Conservation (phyloP, 2,329 filamentous ascomycete species). For the Diplodia corticola region DNA sequence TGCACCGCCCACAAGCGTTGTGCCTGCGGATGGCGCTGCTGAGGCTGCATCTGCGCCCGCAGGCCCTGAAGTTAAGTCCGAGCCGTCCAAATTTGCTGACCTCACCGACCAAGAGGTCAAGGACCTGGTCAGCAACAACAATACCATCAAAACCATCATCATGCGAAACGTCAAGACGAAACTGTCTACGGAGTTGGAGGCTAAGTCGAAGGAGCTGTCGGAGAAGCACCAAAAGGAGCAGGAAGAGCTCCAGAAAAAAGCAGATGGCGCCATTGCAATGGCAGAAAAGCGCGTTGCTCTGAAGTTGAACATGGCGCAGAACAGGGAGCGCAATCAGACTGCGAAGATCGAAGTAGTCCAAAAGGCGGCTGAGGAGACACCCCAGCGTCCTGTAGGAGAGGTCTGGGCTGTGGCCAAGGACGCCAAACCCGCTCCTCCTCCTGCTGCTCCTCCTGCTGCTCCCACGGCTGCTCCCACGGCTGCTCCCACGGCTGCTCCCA, state of each 20-base stretch:
- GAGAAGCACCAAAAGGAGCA: conserved; percentile 28
- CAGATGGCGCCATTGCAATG: conserved; percentile 61
- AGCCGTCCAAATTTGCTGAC: conserved; percentile 33
- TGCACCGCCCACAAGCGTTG: not conserved
- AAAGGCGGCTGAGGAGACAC: conserved; percentile 80
- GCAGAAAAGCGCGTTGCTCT: conserved; percentile 72
- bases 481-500: conserved; percentile 27
- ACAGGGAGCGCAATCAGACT: conserved; percentile 61
- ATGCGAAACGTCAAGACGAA: conserved; percentile 59
- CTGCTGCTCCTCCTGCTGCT: not conserved
- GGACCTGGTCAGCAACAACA: conserved; percentile 53
- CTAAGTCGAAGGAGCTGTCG: conserved; percentile 35
- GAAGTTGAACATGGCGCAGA: conserved; percentile 78
- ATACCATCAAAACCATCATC: conserved; percentile 52
- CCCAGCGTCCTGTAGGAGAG: conserved; percentile 77
- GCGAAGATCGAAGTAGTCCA: conserved; percentile 79
- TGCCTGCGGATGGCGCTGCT: not conserved
- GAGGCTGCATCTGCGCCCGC: conserved; percentile 28
- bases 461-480: conserved; percentile 3
- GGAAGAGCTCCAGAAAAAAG: conserved; percentile 42
- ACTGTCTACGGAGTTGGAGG: conserved; percentile 43
- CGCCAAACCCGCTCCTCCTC: conserved; percentile 50
- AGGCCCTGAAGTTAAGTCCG: conserved; percentile 36
- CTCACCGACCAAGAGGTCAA: conserved; percentile 53
- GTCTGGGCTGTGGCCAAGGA: conserved; percentile 81